These are phyloP conservation scores for Wallacemonas sp. DNA, from an alignment of 208 protist genomes.

Conservation along the genomic window DNA sequence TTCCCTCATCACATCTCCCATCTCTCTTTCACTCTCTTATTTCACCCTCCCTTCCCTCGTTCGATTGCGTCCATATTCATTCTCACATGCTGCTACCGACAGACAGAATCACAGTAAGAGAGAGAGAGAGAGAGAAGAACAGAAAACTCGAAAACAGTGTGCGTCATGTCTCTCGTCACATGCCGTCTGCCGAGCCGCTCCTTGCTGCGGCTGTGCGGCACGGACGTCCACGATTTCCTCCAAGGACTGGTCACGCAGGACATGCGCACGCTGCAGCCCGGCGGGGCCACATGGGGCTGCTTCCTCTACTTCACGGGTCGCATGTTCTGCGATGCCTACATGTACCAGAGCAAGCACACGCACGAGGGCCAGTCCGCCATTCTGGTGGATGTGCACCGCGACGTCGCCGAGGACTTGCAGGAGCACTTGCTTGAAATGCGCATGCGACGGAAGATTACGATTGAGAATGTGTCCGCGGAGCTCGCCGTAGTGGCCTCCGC, in stretches of 20 bases:
- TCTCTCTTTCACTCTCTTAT: too few relatives aligned
- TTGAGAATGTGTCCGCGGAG: constrained; percentile 54
- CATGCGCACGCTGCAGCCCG: constrained; percentile 49
- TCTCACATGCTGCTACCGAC: too few relatives aligned
- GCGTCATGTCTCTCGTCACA: constrained; percentile 12
- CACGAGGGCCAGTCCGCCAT: constrained; percentile 43
- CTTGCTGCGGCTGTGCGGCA: constrained; percentile 63
- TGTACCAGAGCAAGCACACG: constrained; percentile 50
- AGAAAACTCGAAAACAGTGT: background rate
- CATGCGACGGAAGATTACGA: constrained; percentile 75
- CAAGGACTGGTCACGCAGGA: constrained; percentile 88
- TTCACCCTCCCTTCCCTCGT: too few relatives aligned
- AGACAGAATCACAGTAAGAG: too few relatives aligned
- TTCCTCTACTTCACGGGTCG: constrained; percentile 84
- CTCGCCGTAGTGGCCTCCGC: constrained; percentile 49
- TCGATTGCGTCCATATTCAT: too few relatives aligned
- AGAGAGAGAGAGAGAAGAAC: too few relatives aligned
- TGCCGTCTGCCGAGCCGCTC: constrained; percentile 50
- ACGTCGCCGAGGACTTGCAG: constrained; percentile 28
- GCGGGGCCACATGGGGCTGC: constrained; percentile 74
- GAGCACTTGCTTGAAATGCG: constrained; percentile 78
- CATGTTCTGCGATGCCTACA: constrained; percentile 79
- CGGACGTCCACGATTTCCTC: constrained; percentile 64
- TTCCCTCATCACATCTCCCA: too few relatives aligned
- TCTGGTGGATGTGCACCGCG: constrained; percentile 66